Base-by-base conservation (phyloP, 768 basidiomycete genomes). In the Lentinula detonsa region DNA sequence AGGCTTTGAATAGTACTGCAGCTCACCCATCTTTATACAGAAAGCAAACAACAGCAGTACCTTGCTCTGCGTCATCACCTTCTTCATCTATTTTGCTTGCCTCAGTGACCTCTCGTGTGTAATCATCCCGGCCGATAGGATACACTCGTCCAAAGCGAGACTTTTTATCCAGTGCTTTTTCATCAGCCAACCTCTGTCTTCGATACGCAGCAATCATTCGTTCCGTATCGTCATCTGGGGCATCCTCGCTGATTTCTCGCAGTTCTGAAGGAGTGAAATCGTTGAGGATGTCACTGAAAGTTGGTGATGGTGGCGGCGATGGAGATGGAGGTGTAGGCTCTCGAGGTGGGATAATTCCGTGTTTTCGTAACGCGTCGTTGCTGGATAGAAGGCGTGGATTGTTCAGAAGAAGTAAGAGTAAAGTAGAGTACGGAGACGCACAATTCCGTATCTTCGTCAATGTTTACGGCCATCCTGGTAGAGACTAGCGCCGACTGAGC, bases 381-480 rank as follows among this genome's bases (percentile, higher is more conserved):
- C 95, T 98, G 68, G n/a, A 61, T 59, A 7, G 53, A 21, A 16
- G 28, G 0, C 28, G 28, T 21, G 4, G 11, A 21, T 16, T 8
- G 8, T 37, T 9, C 5, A 23, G 15, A 21, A 3, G 28, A 28
- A 28, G 28, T 28, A 28, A 28, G 45, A 61, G 65, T 5, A n/a
- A 53, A 33, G 3, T 54, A 6, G 13, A 39, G 28, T 21, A 37
- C 6, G 8, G 15, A 31, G 21, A 73, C 91, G 74, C 72, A 95
- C 95, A 98, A 97, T 82, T 98, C 95, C 2, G 95, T 96, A 72
- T 98, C 95, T 78, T 96, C 91, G 79, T 94, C 81, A 34, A 90
- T 83, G 70, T 95, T 93, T 58, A 89, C 73, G 5, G 87, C 75
- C 88, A 90, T 87, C 40, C 7, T 60, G 16, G 37, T 35, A 33